Evolutionary conservation across 768 basidiomycete genomes (phyloP).

Genomic region (Lyophyllum atratum): DNA sequence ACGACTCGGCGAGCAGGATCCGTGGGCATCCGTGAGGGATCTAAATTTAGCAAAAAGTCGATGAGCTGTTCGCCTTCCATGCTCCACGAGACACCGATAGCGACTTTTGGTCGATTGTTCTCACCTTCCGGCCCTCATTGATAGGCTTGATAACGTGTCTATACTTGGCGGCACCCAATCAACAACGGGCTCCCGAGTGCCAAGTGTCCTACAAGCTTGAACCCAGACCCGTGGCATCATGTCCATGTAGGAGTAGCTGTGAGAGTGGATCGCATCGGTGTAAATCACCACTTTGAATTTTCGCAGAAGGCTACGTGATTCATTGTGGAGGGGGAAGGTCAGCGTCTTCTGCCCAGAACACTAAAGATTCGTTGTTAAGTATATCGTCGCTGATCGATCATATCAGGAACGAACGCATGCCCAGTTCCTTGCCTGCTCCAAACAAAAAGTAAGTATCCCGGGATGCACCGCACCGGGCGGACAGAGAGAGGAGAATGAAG

Average conservation of each 20-base stretch:
- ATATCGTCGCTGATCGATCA: not conserved
- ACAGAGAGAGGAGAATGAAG: not conserved
- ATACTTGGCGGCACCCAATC: not conserved
- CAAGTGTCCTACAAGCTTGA: not conserved
- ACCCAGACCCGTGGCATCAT: not conserved
- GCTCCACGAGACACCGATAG: not conserved
- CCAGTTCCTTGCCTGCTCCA: too few species aligned
- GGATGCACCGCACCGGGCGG: not conserved
- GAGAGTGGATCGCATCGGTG: not conserved
- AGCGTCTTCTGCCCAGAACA: too few species aligned
- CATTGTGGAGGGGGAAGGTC: not conserved
- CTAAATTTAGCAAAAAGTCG: not conserved
- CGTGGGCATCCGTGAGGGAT: not conserved
- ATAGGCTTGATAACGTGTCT: not conserved
- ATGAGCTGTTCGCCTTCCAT: not conserved
- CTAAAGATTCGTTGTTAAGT: too few species aligned
- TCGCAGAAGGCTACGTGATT: not conserved
- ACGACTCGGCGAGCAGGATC: not conserved
- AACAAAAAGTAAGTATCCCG: not conserved
- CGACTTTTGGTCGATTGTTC: not conserved
- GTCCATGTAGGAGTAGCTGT: not conserved
- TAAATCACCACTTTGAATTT: too few species aligned
- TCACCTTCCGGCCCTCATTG: not conserved
- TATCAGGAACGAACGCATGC: not conserved
- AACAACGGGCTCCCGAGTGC: not conserved